phyloP scores from a whole-genome alignment of 257 asterid genomes.

The Prunella vulgaris region DNA sequence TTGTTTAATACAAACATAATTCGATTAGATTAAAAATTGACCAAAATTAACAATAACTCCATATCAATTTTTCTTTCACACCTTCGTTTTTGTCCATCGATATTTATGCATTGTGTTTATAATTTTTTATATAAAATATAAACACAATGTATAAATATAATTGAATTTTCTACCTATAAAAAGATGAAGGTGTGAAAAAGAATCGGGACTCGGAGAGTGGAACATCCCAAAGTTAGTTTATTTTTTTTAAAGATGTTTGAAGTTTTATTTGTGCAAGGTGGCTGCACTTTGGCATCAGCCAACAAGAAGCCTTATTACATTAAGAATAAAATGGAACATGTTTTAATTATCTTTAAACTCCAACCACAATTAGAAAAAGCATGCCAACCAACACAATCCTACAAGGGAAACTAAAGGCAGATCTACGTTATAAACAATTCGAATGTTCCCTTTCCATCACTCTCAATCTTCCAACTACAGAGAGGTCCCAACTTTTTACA shows the following conservation, averaged over 20 bases:
- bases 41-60: too few species aligned
- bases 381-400: conserved; percentile 48
- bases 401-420: conserved; percentile 33
- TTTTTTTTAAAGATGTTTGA: neutral
- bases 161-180: too few species aligned
- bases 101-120: too few species aligned
- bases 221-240: too few species aligned
- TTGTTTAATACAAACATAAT: too few species aligned
- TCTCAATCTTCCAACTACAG: conserved; percentile 22
- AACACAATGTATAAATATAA: too few species aligned
- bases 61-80: too few species aligned
- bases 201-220: too few species aligned
- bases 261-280: neutral
- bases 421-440: conserved; percentile 29
- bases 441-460: conserved; percentile 23
- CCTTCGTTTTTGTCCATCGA: too few species aligned
- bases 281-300: neutral
- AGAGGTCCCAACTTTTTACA: conserved; percentile 30
- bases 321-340: conserved; percentile 1
- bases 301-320: neutral
- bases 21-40: too few species aligned
- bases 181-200: too few species aligned
- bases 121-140: too few species aligned
- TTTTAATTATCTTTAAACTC: conserved; percentile 30
- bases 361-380: conserved; percentile 39